These are phyloP conservation scores for Leccinum boreale DNA, from an alignment of 768 basidiomycete genomes.

Conservation along the genomic window DNA sequence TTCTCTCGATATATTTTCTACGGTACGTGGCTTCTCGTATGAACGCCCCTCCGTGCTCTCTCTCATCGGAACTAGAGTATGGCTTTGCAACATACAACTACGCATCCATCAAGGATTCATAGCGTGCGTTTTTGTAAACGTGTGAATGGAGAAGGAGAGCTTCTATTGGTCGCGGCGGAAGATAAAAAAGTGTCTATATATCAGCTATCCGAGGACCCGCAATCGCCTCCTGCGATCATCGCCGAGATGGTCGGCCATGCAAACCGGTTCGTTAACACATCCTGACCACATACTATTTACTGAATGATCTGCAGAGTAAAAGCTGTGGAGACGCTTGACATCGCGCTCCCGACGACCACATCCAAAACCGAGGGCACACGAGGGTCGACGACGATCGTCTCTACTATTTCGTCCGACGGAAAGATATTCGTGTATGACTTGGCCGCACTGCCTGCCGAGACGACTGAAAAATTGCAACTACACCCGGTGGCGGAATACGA, in stretches of 20 bases:
- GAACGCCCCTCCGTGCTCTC: neutral
- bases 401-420: conserved; percentile 89
- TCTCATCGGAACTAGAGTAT: conserved; percentile 56
- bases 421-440: conserved; percentile 76
- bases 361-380: conserved; percentile 14
- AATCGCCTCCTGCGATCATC: conserved; percentile 51
- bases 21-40: conserved; percentile 40
- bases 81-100: conserved; percentile 67
- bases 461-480: conserved; percentile 34
- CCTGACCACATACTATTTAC: neutral
- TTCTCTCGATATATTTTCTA: conserved; percentile 79
- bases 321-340: conserved; percentile 63
- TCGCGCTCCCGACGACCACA: conserved; percentile 47
- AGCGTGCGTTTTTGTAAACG: conserved; percentile 73
- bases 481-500: conserved; percentile 68
- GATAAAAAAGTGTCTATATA: conserved; percentile 87
- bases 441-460: conserved; percentile 39
- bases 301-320: conserved; percentile 58
- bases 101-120: conserved; percentile 81
- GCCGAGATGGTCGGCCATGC: conserved; percentile 76
- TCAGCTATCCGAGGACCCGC: conserved; percentile 46
- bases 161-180: conserved; percentile 84
- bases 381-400: conserved; percentile 56
- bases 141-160: conserved; percentile 53
- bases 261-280: conserved; percentile 61